A percentile compares a stretch with the other conserved stretches of the same genome.
Conservation (phyloP, 768 basidiomycete species). For the Grammothele lineata region DNA sequence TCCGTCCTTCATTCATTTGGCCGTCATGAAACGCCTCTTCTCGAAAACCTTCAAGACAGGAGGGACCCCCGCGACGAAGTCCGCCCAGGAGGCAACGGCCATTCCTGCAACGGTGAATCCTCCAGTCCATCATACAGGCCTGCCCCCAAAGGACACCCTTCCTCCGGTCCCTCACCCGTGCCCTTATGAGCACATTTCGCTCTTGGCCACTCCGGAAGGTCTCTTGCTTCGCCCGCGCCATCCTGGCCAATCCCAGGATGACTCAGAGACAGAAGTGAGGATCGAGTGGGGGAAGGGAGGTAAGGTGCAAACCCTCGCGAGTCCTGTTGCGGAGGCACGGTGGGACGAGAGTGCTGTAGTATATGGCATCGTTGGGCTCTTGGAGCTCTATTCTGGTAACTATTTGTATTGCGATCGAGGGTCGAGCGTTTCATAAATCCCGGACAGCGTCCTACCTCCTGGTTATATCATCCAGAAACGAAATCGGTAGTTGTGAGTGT, state of each 20-base stretch:
- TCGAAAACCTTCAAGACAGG: conserved; percentile 18
- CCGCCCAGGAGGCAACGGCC: not conserved
- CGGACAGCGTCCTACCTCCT: conserved; percentile 67
- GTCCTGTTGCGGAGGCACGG: conserved; percentile 34
- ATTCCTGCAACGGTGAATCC: conserved; percentile 10
- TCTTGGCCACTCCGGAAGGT: conserved; percentile 55
- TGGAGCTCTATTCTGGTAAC: conserved; percentile 70
- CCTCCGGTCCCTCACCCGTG: conserved; percentile 74
- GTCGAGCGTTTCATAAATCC: not conserved
- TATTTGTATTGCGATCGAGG: conserved; percentile 7
- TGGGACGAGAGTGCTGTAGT: conserved; percentile 59
- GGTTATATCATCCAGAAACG: conserved; percentile 59
- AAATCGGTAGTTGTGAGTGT: conserved; percentile 61
- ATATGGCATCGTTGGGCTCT: conserved; percentile 72
- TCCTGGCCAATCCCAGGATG: conserved; percentile 6
- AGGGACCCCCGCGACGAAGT: conserved; percentile 2
- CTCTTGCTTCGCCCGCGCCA: conserved; percentile 62
- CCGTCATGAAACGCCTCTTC: conserved; percentile 31
- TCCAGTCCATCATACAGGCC: conserved; percentile 22
- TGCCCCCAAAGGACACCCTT: conserved; percentile 62
- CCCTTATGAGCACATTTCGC: conserved; percentile 64
- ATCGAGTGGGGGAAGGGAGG: conserved; percentile 59
- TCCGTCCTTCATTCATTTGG: not conserved
- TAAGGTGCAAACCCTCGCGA: conserved; percentile 47
- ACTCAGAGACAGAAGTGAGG: conserved; percentile 38